Evolutionary conservation across 2,329 filamentous ascomycete species (phyloP), one percentile per base, ranked within the genome.

Genomic region (Metarhizium humberi): DNA sequence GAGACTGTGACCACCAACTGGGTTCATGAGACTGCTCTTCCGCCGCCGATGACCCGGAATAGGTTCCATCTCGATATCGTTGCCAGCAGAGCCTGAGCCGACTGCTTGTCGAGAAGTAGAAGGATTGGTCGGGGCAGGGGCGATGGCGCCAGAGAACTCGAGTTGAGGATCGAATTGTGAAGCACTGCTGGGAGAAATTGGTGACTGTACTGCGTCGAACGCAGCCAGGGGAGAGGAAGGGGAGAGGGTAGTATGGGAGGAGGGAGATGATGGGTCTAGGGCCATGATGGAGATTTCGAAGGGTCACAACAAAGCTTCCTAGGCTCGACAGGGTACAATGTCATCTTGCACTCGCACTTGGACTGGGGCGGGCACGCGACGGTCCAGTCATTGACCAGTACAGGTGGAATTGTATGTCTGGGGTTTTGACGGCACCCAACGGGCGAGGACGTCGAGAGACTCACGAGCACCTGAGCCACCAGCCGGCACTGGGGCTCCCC

Each of bases 1-100:
- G 58, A 50, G 62, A 56, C 43, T 52, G 42, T 52, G 49, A 29
- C 56, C 47, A 25, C 62, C 65, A 48, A 62, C 64, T 25, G 73
- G 70, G 58, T 72, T 74, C 63, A 77, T 76, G 29, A 81, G 67
- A 59, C 78, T 81, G 70, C 79, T 82, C 56, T 78, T 74, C 49
- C 80, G 78, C 57, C 79, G 76, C 46, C 78, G 76, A 63, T 81
- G 79, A 62, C 78, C 74, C n/a, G 67, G 63, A 59, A 82, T 73
- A 42, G 78, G 69, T 58, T 76, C 78, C 78, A 82, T 82, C 71
- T 83, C 79, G 61, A 82, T 79, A 58, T 75, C 73, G 60, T 73
- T 69, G 59, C 59, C 59, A 46, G 59, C 56, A 51, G 55, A 53
- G 55, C 55, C 54, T 42, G 51, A 48, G 32, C 47, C 53, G 25